Conservation (phyloP, 495 filamentous ascomycete genomes). For the Aspergillus nanangensis region DNA sequence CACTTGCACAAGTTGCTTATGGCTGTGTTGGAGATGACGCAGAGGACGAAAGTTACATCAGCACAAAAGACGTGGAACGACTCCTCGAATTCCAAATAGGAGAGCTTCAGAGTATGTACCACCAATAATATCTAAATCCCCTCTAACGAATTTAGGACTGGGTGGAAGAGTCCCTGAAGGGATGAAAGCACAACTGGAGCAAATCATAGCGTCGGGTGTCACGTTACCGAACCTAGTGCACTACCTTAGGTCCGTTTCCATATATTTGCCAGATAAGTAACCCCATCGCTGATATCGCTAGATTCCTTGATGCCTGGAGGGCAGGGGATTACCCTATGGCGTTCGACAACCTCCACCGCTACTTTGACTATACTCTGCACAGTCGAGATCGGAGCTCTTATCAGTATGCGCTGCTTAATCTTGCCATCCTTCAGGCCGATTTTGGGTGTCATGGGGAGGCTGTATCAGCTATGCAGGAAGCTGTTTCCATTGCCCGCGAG, state of each 20-base stretch:
- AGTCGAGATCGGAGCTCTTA: constrained; percentile 81
- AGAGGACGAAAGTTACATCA: constrained; percentile 46
- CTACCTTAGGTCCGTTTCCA: constrained; percentile 60
- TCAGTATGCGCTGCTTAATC: constrained; percentile 92
- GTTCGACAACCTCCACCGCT: constrained; percentile 88
- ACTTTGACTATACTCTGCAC: constrained; percentile 97
- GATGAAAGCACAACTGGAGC: constrained; percentile 59
- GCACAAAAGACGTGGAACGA: constrained; percentile 78
- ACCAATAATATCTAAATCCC: too few species aligned
- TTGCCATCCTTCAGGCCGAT: constrained; percentile 90
- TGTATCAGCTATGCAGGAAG: constrained; percentile 88
- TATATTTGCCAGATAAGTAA: not conserved
- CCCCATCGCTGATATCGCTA: constrained; percentile 14
- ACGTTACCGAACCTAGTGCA: constrained; percentile 68
- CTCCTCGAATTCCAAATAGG: constrained; percentile 84
- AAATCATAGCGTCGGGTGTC: constrained; percentile 61
- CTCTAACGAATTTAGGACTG: constrained; percentile 42
- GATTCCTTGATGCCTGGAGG: constrained; percentile 87
- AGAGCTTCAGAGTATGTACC: constrained; percentile 71
- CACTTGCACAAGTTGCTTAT: constrained; percentile 58
- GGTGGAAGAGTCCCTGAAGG: constrained; percentile 69
- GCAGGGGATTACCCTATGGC: constrained; percentile 86
- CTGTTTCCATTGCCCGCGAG: constrained; percentile 84
- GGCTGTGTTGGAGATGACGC: constrained; percentile 49
- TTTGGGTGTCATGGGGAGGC: constrained; percentile 91